Conservation (phyloP, 495 filamentous ascomycete genomes). For the Durotheca rogersii region DNA sequence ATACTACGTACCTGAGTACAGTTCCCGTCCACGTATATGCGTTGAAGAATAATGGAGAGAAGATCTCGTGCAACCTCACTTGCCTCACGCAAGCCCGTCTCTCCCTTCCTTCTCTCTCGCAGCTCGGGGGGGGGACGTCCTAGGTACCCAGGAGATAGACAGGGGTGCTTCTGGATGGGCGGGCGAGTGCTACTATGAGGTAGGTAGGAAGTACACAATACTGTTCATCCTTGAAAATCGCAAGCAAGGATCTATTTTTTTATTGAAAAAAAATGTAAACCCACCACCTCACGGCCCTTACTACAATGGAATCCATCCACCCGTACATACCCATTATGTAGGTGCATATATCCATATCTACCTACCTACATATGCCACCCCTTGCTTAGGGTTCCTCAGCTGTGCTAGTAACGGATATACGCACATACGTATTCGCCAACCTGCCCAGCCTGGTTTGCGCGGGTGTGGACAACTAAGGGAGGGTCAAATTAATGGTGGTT, state of each 20-base stretch:
- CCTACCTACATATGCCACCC: constrained; percentile 11
- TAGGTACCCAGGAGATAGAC: constrained; percentile 10
- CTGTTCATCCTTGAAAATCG: constrained; percentile 21
- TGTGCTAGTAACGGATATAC: constrained; percentile 26
- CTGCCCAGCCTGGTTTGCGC: constrained; percentile 19
- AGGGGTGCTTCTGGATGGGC: constrained; percentile 24
- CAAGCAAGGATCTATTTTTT: constrained; percentile 18
- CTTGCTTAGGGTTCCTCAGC: constrained; percentile 24
- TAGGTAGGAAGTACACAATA: no score
- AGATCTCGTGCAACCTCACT: constrained; percentile 22
- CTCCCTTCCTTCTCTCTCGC: no score
- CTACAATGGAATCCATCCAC: background rate
- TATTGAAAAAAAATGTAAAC: constrained; percentile 21
- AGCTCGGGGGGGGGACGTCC: constrained; percentile 27
- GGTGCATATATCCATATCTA: background rate
- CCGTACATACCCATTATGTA: background rate
- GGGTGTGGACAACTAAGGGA: constrained; percentile 16
- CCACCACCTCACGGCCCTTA: constrained; percentile 31
- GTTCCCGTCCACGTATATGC: no score
- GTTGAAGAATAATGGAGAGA: constrained; percentile 17
- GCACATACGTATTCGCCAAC: constrained; percentile 25
- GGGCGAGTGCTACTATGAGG: constrained; percentile 5
- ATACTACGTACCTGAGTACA: background rate
- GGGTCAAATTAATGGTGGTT: no score
- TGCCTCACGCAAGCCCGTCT: constrained; percentile 20